Conservation (phyloP, 2,329 filamentous ascomycete species). For the Colletotrichum theobromicola region DNA sequence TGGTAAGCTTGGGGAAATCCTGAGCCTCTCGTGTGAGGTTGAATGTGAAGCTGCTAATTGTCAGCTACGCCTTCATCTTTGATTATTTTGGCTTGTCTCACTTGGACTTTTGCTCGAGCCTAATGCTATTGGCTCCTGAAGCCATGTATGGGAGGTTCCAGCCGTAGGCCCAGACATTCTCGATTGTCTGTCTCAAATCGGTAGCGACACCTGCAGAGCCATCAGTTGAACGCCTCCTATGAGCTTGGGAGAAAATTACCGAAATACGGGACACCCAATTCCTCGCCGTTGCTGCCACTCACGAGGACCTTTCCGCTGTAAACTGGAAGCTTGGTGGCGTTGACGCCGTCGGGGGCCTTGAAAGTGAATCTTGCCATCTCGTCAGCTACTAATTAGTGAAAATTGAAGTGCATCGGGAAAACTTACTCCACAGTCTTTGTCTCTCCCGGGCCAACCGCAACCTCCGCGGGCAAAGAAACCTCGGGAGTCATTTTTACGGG, state of each 20-base stretch:
- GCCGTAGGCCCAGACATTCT: constrained; percentile 1
- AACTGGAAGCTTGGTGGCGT: constrained; percentile 31
- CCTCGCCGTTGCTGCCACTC: constrained; percentile 33
- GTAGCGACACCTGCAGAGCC: not conserved
- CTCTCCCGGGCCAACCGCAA: not conserved
- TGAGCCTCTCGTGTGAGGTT: constrained; percentile 5
- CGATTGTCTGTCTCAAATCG: constrained; percentile 13
- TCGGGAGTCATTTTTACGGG: constrained; percentile 3
- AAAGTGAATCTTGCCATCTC: not conserved
- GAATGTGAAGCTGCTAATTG: not conserved
- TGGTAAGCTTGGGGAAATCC: constrained; percentile 19
- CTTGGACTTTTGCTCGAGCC: not conserved
- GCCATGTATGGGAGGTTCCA: not conserved
- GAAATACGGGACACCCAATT: constrained; percentile 35
- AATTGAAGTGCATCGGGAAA: not conserved
- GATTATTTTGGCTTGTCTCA: fast-evolving
- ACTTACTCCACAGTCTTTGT: not conserved
- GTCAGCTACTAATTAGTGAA: not conserved
- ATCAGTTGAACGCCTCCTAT: not conserved
- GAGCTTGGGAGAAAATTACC: constrained; percentile 3
- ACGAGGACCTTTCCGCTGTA: constrained; percentile 38
- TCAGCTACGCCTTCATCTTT: not conserved
- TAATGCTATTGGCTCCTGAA: not conserved
- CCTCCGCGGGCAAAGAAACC: not conserved
- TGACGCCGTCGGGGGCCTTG: constrained; percentile 7